Evolutionary conservation across 1,284 basidiomycete species (phyloP).

Genomic region (Ganoderma lucidum): DNA sequence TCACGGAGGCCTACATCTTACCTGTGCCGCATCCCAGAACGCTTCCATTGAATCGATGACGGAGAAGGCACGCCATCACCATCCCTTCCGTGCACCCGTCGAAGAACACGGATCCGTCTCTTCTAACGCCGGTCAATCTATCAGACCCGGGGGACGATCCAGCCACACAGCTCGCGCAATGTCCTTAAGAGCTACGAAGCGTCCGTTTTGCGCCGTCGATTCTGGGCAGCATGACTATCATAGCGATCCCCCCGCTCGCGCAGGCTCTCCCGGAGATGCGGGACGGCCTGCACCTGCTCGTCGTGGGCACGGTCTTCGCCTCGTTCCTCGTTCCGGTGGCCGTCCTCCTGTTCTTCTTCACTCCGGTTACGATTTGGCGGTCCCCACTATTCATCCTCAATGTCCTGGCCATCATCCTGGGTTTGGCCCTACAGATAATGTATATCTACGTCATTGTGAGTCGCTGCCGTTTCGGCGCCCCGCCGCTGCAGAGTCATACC

Average conservation of each 20-base stretch:
- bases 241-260: constrained; percentile 2
- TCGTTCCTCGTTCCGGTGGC: constrained; percentile 33
- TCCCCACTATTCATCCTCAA: constrained; percentile 41
- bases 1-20: neutral
- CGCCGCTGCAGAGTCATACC: no score
- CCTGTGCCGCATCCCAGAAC: neutral
- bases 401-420: constrained; percentile 32
- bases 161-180: neutral
- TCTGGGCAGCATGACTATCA: neutral
- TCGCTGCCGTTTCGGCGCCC: neutral
- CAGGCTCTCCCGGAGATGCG: constrained; percentile 3
- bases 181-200: neutral
- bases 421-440: constrained; percentile 20
- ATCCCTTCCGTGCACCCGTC: neutral
- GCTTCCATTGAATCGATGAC: neutral
- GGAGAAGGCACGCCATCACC: neutral
- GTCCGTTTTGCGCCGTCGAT: neutral
- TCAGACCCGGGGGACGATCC: neutral
- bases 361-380: constrained; percentile 26
- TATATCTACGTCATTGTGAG: constrained; percentile 16
- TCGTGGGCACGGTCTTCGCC: constrained; percentile 31
- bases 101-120: neutral
- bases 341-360: constrained; percentile 37
- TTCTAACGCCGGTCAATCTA: neutral
- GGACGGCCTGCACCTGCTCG: constrained; percentile 16